These are phyloP conservation scores for Barbatosphaeria neglecta DNA, from an alignment of 495 filamentous ascomycete genomes.

Conservation along the genomic window DNA sequence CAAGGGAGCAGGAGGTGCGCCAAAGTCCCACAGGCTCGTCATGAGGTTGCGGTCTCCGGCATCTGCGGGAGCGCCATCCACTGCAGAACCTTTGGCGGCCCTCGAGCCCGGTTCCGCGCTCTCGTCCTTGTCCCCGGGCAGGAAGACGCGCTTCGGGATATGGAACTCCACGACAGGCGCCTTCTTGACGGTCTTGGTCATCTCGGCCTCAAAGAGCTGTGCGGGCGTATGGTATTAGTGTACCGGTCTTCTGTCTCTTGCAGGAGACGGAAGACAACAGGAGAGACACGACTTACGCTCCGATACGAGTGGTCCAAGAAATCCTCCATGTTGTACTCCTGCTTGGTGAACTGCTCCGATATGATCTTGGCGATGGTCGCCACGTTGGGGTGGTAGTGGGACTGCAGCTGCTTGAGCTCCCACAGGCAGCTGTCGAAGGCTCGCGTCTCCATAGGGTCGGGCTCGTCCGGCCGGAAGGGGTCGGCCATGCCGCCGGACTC, in stretches of 20 bases:
- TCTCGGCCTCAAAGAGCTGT: conserved; percentile 70
- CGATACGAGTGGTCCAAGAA: conserved; percentile 92
- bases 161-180: conserved; percentile 81
- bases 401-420: conserved; percentile 83
- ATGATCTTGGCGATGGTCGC: conserved; percentile 89
- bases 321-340: conserved; percentile 82
- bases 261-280: neutral
- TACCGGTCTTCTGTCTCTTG: no score
- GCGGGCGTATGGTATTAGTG: conserved; percentile 14
- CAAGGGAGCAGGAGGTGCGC: neutral
- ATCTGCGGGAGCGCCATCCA: no score
- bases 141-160: conserved; percentile 84
- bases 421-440: conserved; percentile 90
- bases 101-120: conserved; percentile 24
- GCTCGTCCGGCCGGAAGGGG: conserved; percentile 61
- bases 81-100: no score
- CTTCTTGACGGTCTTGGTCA: conserved; percentile 73
- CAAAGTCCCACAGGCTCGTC: conserved; percentile 46
- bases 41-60: no score
- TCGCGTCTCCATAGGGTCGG: conserved; percentile 70
- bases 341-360: conserved; percentile 95
- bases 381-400: conserved; percentile 95
- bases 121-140: conserved; percentile 33
- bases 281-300: conserved; percentile 45
- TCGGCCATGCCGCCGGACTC: conserved; percentile 63